Base-by-base conservation (phyloP, 1,284 basidiomycete genomes). In the Tilletia caries region DNA sequence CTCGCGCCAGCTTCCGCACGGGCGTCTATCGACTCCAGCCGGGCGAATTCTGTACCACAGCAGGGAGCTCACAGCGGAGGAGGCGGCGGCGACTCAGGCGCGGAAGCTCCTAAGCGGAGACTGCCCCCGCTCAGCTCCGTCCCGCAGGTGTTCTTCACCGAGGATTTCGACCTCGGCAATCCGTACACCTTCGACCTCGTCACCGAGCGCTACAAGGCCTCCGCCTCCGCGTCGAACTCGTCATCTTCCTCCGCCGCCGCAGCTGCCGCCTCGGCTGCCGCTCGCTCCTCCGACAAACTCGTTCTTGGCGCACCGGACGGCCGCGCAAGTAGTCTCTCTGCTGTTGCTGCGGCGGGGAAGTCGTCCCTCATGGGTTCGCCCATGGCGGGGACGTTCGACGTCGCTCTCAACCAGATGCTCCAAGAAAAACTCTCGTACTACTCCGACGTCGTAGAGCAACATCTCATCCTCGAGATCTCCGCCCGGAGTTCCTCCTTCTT, bases 361-460 rank as follows among this genome's bases (percentile, higher is more conserved):
- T 32, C 52, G 5, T 10, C 46, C 33, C 23, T 20, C 13, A 32
- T 23, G 34, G 44, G 48, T 33, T 12, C 60, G 48, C 12, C 68
- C 29, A 25, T 54, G 67, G 43, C 70, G 68, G n/a, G 79, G 80
- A 34, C 81, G 78, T 75, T 71, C 69, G 75, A 77, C 68, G 68
- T 77, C 43, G 71, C 82, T 54, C 70, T 84, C 67, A 82, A 86
- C 48, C 88, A 79, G 77, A 91, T 84, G 86, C 86, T 95, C 1
- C 90, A 96, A n/a, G 94, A 97, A 81, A 91, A 90, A 79, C 88
- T 98, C 68, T 94, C 93, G 15, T 91, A 93, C 72, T 91, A 97
- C 79, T 91, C 95, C 6, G 96, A 98, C 82, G 91, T 92, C 1
- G 89, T 98, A 72, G 95, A 99, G 80, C 90, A 94, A 74, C 95